Evolutionary conservation across 2,329 filamentous ascomycete genomes (phyloP).

Genomic region (Aspergillaceae sp.): DNA sequence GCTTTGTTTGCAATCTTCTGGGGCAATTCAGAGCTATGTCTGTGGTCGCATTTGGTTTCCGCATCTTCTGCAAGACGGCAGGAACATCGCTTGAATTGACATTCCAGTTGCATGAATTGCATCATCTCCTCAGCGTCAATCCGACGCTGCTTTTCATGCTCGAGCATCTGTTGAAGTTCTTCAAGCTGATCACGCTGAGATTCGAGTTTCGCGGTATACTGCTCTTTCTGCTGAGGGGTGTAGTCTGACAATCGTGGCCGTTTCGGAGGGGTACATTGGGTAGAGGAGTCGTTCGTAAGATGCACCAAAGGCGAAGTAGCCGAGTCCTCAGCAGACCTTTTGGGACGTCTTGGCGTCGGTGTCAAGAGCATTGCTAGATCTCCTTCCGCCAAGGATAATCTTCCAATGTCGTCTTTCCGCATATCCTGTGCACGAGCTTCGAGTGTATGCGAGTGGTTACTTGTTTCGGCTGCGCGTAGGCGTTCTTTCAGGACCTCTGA

Average conservation of each 20-base stretch:
- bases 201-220: conserved; percentile 13
- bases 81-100: conserved; percentile 41
- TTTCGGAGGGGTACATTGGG: conserved; percentile 27
- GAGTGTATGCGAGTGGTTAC: conserved; percentile 25
- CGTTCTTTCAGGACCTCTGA: conserved; percentile 35
- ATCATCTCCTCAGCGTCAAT: conserved; percentile 50
- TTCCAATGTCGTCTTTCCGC: conserved; percentile 17
- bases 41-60: conserved; percentile 28
- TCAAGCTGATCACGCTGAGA: conserved; percentile 38
- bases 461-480: conserved; percentile 31
- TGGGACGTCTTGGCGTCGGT: conserved; percentile 25
- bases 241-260: conserved; percentile 25
- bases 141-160: conserved; percentile 42
- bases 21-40: conserved; percentile 13
- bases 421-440: conserved; percentile 27
- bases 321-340: conserved; percentile 24
- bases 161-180: conserved; percentile 42
- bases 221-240: conserved; percentile 18
- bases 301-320: conserved; percentile 12
- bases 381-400: conserved; percentile 22
- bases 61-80: conserved; percentile 39
- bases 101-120: conserved; percentile 42
- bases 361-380: conserved; percentile 24
- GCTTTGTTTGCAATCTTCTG: conserved; percentile 1
- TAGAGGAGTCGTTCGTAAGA: conserved; percentile 2